Base-by-base conservation (phyloP, 129 eudicot species). In the Pseudognaphalium luteoalbum region DNA sequence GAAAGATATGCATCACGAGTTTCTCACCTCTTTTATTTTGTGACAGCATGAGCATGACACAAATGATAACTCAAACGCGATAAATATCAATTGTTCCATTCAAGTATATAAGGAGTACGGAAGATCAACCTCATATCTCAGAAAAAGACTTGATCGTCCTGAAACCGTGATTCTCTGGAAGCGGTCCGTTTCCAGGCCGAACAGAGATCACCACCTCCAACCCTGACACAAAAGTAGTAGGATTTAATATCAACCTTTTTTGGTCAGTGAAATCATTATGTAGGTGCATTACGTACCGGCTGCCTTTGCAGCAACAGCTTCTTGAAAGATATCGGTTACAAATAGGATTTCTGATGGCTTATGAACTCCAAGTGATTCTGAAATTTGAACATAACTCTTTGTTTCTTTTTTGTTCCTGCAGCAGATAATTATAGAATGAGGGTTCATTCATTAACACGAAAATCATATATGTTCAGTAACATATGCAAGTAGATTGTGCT, bases 241-340 rank as follows among this genome's bases (percentile, higher is more conserved):
- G 56, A 34, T 62, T 39, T 63, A 1, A 3, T 37, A 50, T 44
- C 33, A 11, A 12, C 73, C 2, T 70, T 8, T 37, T 70, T 70
- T 6, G 30, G 61, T 60, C 54, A 20, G n/a, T 37, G 41, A 61
- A 51, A 7, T 50, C 22, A 12, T 7, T 59, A 41, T 63, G 78
- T 17, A 29, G 34, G 61, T n/a, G 56, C 63, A 71, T 51, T 66
- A 33, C 5, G 57, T 88, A 94, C 98, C 98, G 75, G 98, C 98
- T 78, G 98, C 84, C 82, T 85, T 88, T 41, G 98, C 97, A 72
- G 98, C 98, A 70, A 78, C 87, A 47, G 96, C 98, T 87, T 94
- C 98, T 85, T 91, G 96, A 75, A 78, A 84, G 67, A 94, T 85
- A 70, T 94, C 98, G 1, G 98, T 94, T 29, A 94, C 78, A 61